phyloP scores from a whole-genome alignment of 768 basidiomycete species.

The Rickenella mellea region DNA sequence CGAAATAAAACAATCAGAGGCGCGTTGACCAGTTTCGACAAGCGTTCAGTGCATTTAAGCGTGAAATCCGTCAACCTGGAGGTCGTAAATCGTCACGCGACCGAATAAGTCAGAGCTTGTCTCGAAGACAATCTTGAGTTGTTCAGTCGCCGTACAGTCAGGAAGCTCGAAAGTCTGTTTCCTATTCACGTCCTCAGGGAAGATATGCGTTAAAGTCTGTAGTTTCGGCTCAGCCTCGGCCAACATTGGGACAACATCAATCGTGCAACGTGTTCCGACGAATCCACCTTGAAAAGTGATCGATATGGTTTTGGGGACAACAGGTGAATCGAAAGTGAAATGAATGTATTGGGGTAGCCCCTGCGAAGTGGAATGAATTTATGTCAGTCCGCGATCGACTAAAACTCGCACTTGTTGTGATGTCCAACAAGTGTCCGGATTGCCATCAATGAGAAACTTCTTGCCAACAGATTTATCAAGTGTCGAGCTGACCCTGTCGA shows the following conservation, averaged over 20 bases:
- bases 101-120: constrained; percentile 84
- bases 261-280: constrained; percentile 56
- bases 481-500: constrained; percentile 77
- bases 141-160: constrained; percentile 12
- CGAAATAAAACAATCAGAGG: too few species aligned
- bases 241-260: constrained; percentile 29
- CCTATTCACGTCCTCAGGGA: constrained; percentile 74
- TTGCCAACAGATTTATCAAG: constrained; percentile 67
- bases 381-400: neutral
- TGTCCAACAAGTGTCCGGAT: constrained; percentile 77
- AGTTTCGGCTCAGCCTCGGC: constrained; percentile 15
- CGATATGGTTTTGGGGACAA: constrained; percentile 45
- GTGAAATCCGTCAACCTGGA: constrained; percentile 25
- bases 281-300: constrained; percentile 85
- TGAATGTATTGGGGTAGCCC: constrained; percentile 73
- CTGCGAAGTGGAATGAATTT: constrained; percentile 24
- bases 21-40: too few species aligned
- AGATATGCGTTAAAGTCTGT: constrained; percentile 40
- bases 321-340: constrained; percentile 41
- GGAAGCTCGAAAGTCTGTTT: constrained; percentile 55
- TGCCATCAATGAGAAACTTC: constrained; percentile 59
- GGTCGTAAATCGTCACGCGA: constrained; percentile 64
- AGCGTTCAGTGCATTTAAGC: too few species aligned
- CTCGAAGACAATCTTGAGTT: constrained; percentile 63
- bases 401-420: constrained; percentile 52